phyloP scores from a whole-genome alignment of 2,329 filamentous ascomycete species.

The Exophiala alcalophila region DNA sequence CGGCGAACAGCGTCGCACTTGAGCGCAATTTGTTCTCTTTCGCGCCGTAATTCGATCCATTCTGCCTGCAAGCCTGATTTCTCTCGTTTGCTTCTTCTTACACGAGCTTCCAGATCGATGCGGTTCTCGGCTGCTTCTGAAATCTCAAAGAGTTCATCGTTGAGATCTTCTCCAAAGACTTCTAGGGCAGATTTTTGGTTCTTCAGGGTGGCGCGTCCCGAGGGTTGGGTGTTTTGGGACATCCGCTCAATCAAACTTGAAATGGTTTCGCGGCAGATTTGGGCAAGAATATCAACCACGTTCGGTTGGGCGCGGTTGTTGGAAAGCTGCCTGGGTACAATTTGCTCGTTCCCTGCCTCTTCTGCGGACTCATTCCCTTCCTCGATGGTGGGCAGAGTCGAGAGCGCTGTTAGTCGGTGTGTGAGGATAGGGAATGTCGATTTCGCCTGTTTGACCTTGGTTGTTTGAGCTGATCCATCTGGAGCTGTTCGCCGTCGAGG shows the following conservation, averaged over 20 bases:
- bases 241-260: slow-evolving; percentile 46
- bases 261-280: slow-evolving; percentile 51
- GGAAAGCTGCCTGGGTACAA: slow-evolving; percentile 28
- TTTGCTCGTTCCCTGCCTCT: slow-evolving; percentile 3
- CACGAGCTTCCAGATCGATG: slow-evolving; percentile 44
- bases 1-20: slow-evolving; percentile 49
- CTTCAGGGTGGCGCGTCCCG: slow-evolving; percentile 32
- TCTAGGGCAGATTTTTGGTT: slow-evolving; percentile 49
- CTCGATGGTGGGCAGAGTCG: slow-evolving; percentile 27
- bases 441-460: slow-evolving; percentile 8
- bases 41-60: slow-evolving; percentile 47
- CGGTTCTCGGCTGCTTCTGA: slow-evolving; percentile 53
- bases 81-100: slow-evolving; percentile 46
- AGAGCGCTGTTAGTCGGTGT: slow-evolving; percentile 31
- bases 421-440: slow-evolving; percentile 34
- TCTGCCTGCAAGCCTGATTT: slow-evolving; percentile 47
- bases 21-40: slow-evolving; percentile 50
- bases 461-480: slow-evolving; percentile 5
- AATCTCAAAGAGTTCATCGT: slow-evolving; percentile 50
- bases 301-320: slow-evolving; percentile 48
- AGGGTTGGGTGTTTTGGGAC: slow-evolving; percentile 36
- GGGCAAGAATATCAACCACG: slow-evolving; percentile 51
- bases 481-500: slow-evolving; percentile 2
- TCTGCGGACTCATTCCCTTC: slow-evolving; percentile 21
- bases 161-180: slow-evolving; percentile 48